These are phyloP conservation scores for Hypoxylon sp. DNA, from an alignment of 2,329 filamentous ascomycete species.

Conservation along the genomic window DNA sequence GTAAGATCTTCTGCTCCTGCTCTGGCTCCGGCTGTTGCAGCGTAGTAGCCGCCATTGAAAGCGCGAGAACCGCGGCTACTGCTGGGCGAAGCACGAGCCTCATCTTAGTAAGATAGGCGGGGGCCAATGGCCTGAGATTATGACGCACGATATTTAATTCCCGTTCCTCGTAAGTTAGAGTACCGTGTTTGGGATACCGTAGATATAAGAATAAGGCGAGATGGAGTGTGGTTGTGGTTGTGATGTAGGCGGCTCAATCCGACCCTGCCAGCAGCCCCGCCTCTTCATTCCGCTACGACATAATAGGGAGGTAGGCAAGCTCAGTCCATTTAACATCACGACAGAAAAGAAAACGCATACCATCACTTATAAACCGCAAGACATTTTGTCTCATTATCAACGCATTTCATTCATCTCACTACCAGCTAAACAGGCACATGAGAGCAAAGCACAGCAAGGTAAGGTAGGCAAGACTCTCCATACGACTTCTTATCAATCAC, in stretches of 20 bases:
- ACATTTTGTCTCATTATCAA: neutral
- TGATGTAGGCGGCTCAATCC: slow-evolving; percentile 2
- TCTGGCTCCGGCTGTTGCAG: neutral
- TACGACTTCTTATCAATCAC: neutral
- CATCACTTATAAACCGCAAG: neutral
- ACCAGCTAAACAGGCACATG: neutral
- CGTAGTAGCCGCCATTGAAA: neutral
- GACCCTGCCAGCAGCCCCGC: neutral
- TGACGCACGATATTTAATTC: neutral
- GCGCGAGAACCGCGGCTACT: neutral
- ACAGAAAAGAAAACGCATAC: neutral
- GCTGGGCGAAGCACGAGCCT: neutral
- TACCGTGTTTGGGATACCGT: neutral
- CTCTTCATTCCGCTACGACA: neutral
- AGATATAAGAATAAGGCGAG: neutral
- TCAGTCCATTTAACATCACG: neutral
- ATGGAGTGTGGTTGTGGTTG: neutral
- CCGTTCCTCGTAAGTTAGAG: neutral
- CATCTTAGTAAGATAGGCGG: slow-evolving; percentile 1
- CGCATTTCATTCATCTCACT: neutral
- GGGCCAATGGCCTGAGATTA: neutral
- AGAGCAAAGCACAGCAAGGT: neutral
- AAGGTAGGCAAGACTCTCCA: neutral
- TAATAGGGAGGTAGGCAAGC: neutral
- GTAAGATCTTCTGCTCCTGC: slow-evolving; percentile 14